phyloP scores from a whole-genome alignment of 1,139 yeast genomes.

The Candida tetrigidarum region DNA sequence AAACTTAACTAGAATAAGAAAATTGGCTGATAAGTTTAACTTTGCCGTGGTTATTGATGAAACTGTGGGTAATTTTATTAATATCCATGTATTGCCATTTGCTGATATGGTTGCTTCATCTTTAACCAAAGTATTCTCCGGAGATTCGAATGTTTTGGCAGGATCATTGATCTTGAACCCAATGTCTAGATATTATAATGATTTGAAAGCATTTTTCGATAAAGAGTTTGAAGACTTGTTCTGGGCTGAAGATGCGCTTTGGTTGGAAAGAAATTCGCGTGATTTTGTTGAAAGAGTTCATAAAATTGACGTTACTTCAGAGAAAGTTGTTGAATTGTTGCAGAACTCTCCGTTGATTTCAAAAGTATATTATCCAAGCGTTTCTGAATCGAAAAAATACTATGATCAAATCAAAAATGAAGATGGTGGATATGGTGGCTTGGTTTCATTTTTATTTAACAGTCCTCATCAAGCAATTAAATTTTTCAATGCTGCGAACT shows the following conservation, averaged over 20 bases:
- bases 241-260: constrained; percentile 95
- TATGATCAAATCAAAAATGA: constrained; percentile 73
- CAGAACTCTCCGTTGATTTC: constrained; percentile 54
- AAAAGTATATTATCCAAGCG: constrained; percentile 72
- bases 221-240: constrained; percentile 69
- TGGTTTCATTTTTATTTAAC: constrained; percentile 76
- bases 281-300: constrained; percentile 76
- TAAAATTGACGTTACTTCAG: constrained; percentile 70
- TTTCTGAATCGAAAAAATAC: constrained; percentile 55
- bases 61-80: constrained; percentile 89
- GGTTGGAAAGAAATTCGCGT: constrained; percentile 89
- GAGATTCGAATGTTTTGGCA: constrained; percentile 95
- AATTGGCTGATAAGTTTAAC: constrained; percentile 66
- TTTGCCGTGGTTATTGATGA: constrained; percentile 90
- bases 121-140: constrained; percentile 89
- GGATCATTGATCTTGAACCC: constrained; percentile 88
- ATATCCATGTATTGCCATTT: constrained; percentile 78
- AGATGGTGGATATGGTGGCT: constrained; percentile 92
- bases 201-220: constrained; percentile 56
- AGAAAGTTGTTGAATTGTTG: constrained; percentile 54
- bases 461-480: constrained; percentile 66
- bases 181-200: constrained; percentile 52
- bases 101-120: constrained; percentile 89
- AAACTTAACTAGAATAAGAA: constrained; percentile 63
- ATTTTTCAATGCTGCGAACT: constrained; percentile 73